Percentiles rank a stretch among this genome's conserved stretches.
phyloP scores from a whole-genome alignment of 768 basidiomycete species.

The Clathrus columnatus region DNA sequence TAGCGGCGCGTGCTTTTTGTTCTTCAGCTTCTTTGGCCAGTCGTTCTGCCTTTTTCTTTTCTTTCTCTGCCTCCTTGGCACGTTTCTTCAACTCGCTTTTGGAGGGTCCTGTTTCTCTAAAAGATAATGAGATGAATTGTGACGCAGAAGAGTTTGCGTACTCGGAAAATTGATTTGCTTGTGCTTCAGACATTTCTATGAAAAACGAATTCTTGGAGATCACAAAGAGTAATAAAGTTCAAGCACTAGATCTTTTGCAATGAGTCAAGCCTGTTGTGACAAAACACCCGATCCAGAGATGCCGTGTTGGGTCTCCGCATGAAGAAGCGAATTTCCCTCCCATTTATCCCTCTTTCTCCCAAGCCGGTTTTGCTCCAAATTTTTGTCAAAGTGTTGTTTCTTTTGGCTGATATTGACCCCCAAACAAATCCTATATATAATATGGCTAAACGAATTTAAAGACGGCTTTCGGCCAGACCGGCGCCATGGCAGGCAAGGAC shows the following conservation, averaged over 20 bases:
- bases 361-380: too few species aligned
- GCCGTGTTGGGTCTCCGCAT: background rate
- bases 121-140: background rate
- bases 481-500: background rate
- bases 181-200: background rate
- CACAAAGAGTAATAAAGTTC: background rate
- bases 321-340: background rate
- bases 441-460: too few species aligned
- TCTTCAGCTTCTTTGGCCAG: conserved; percentile 72
- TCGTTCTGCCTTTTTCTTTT: conserved; percentile 79
- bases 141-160: background rate
- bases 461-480: background rate
- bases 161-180: background rate
- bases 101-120: conserved; percentile 44
- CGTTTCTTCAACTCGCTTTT: conserved; percentile 90
- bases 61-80: conserved; percentile 86
- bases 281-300: background rate
- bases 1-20: conserved; percentile 54
- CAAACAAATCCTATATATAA: too few species aligned
- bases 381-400: too few species aligned
- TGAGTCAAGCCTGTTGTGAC: background rate
- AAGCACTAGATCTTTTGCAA: background rate
- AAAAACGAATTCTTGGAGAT: background rate
- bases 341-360: background rate
- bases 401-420: too few species aligned